Percentiles rank a stretch among this genome's conserved stretches.
Conservation (phyloP, 768 basidiomycete genomes). For the Mycena venus region DNA sequence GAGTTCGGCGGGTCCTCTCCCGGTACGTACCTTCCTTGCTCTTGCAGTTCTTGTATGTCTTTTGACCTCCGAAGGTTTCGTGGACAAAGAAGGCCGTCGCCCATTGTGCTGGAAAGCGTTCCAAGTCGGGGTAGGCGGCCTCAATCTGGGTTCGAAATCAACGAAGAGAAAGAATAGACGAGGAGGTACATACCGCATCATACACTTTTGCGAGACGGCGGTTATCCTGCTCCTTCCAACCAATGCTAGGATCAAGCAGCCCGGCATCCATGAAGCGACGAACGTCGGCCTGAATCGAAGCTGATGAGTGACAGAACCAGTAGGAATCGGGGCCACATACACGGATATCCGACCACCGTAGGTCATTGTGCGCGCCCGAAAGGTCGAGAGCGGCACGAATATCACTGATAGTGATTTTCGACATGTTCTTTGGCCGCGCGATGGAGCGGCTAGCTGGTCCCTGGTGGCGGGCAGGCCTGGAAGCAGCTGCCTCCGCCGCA, state of each 20-base stretch:
- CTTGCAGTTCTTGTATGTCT: conserved; percentile 13
- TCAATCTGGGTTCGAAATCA: too few species aligned
- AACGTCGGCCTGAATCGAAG: too few species aligned
- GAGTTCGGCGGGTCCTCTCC: neutral
- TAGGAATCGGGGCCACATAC: conserved; percentile 4
- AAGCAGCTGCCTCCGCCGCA: conserved; percentile 2
- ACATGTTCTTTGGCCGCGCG: neutral
- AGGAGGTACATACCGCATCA: neutral
- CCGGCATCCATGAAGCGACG: conserved; percentile 16
- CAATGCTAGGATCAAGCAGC: neutral
- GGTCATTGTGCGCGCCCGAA: neutral
- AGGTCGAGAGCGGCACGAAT: neutral
- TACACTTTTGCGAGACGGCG: neutral
- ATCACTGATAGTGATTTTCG: neutral
- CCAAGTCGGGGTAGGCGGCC: neutral
- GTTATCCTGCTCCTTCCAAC: conserved; percentile 19
- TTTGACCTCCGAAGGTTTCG: neutral
- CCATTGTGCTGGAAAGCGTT: conserved; percentile 1
- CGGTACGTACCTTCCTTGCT: neutral
- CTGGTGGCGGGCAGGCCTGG: too few species aligned
- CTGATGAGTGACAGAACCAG: too few species aligned
- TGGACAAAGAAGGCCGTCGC: neutral
- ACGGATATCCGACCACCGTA: neutral
- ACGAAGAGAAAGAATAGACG: too few species aligned
- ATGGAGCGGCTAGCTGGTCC: neutral